Base-by-base conservation (phyloP, 1,139 yeast species). In the Nakaseomyces delphensis region DNA sequence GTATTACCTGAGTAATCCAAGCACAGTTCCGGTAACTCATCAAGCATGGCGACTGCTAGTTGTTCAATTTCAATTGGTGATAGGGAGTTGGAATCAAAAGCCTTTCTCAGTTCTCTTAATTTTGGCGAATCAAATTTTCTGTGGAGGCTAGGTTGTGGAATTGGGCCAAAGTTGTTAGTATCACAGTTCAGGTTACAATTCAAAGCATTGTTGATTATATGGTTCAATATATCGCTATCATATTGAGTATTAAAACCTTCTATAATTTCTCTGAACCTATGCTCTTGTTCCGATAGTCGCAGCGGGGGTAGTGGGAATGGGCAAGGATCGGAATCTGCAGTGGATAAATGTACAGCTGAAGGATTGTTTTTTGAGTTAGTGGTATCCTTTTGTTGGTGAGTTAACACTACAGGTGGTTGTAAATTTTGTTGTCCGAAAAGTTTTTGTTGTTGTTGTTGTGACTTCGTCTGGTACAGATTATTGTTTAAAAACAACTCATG, bases 1-100 rank as follows among this genome's bases (percentile, higher is more conserved):
- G 97, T 89, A 60, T 89, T 89, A 18, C 97, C 97, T 48, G 89
- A 70, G 57, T 89, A 87, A 60, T 89, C 97, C 49, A 87, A 79
- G 23, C 95, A 78, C 43, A 89, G 70, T 57, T 85, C 94, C 1
- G 96, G 95, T 48, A 89, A 71, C 62, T 89, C 96, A 49, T 77
- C 82, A 52, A 83, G 67, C 86, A 89, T 83, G 9, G 86, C 83
- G 39, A 85, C 60, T 14, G 94, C 85, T 41, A 85, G 68, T 49
- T 79, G 87, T 57, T 87, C 96, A 42, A 85, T 71, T 49, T 84
- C 94, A 16, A 69, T 60, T 31, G 62, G 65, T 1, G 59, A 42
- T 44, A 64, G 49, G 5, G 50, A 40, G 29, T 62, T 60, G 1
- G 63, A 50, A 44, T 76, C 81, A 49, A 77, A 70, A 14, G 64